Evolutionary conservation across 495 filamentous ascomycete genomes (phyloP), one percentile per base, ranked within the genome.

Genomic region (Penicillium daleae): DNA sequence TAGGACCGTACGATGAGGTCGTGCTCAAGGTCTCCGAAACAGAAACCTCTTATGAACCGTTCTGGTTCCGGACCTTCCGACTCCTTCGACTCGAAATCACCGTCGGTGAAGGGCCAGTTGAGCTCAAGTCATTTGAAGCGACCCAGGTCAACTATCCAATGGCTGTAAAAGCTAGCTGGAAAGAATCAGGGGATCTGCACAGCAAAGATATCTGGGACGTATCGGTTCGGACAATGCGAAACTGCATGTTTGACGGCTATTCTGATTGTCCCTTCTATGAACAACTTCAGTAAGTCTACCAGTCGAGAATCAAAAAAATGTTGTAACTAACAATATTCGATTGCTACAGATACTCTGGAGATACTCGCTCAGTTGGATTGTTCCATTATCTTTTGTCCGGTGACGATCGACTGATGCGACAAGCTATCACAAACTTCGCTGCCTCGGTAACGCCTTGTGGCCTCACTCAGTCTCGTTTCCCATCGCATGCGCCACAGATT

Each of bases 1-100:
- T 78, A 4, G 75, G 75, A 13, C 75, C 75, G 10, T 75, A 66
- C 46, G 75, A 78, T 32, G 73, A 74, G 9, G 64, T 71, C 1
- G 56, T 27, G 0, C 53, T 76, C 4, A 62, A 70, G 26, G 27
- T 72, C 9, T 39, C 60, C 0, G 37, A 50, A 3, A 4, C 21
- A 1, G 19, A 71, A 26, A 49, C 58, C 9, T 24, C 54, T 7
- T 78, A 78, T 52, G 74, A 76, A 12, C 72, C 72, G 1, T 74
- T 72, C 54, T 71, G 68, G 67, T 71, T 72, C 59, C 66, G 72
- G 22, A 66, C 67, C 21, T 72, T 74, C 57, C 70, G 72, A 57
- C 68, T 69, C 39, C 15, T 71, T 24, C 46, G 67, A 46, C 27
- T 70, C 2, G 26, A 58, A 1, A 69, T 72, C 39, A 35, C 37